Percentiles rank a stretch among this genome's conserved stretches.
Evolutionary conservation across 331 rosid genomes (phyloP).

Genomic region (Prunus yedoensis): DNA sequence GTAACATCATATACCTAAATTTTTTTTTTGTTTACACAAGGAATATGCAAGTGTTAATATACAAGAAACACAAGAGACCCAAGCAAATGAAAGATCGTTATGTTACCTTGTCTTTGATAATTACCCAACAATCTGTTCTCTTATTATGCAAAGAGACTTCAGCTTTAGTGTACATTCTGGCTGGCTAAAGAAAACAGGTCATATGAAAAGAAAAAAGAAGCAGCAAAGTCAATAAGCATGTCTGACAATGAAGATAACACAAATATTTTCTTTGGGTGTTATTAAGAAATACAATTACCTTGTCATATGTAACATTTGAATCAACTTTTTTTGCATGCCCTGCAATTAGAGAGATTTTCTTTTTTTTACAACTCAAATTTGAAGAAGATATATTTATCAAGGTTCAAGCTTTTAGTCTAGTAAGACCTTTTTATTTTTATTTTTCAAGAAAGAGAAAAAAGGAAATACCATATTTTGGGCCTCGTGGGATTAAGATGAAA

Average conservation of each 20-base stretch:
- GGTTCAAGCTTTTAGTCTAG: not conserved
- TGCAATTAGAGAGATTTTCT: slow-evolving; percentile 21
- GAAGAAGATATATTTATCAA: not conserved
- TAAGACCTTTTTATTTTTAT: not conserved
- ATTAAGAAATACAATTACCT: slow-evolving; percentile 34
- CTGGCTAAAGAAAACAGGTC: slow-evolving; percentile 37
- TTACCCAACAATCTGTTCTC: slow-evolving; percentile 93
- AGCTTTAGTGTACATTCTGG: slow-evolving; percentile 54
- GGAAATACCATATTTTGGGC: slow-evolving; percentile 53
- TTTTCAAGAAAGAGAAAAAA: not conserved
- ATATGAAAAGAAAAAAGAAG: not conserved
- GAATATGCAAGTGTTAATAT: not conserved
- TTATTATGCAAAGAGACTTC: slow-evolving; percentile 71
- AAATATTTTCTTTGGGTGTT: not conserved
- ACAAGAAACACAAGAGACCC: not conserved
- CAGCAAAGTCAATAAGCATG: not conserved
- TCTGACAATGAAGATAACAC: slow-evolving; percentile 1
- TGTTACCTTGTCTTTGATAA: slow-evolving; percentile 75
- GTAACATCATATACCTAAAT: slow-evolving; percentile 83
- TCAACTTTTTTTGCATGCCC: slow-evolving; percentile 39
- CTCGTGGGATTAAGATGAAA: slow-evolving; percentile 43
- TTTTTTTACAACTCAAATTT: slow-evolving; percentile 5
- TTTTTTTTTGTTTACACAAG: not conserved
- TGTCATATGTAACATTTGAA: slow-evolving; percentile 32
- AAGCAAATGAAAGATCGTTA: not conserved